phyloP scores from a whole-genome alignment of 129 eudicot species.

The Flaveria robusta region DNA sequence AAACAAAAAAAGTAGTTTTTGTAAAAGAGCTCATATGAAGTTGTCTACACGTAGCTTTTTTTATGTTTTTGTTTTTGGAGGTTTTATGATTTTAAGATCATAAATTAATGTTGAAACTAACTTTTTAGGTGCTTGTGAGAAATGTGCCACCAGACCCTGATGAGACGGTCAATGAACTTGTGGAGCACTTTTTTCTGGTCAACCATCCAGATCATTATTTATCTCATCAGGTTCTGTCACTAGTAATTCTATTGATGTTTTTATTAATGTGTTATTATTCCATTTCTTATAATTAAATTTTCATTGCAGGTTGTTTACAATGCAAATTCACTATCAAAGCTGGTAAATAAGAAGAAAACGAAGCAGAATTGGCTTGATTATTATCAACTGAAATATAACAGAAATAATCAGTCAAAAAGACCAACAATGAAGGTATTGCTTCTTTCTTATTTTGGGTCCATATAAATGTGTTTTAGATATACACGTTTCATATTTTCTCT shows the following conservation, averaged over 20 bases:
- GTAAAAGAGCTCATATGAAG: not conserved
- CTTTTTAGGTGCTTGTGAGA: conserved; percentile 74
- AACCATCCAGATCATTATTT: conserved; percentile 90
- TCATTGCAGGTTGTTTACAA: conserved; percentile 67
- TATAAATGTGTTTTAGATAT: not conserved
- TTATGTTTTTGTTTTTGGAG: not conserved
- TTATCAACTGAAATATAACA: conserved; percentile 63
- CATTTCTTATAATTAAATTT: conserved; percentile 20
- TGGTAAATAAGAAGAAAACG: conserved; percentile 70
- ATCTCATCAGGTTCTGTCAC: conserved; percentile 68
- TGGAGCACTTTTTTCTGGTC: conserved; percentile 91
- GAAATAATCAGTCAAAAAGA: conserved; percentile 54
- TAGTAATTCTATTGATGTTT: not conserved
- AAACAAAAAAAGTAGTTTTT: not conserved
- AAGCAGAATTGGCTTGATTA: conserved; percentile 84
- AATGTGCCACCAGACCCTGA: conserved; percentile 90
- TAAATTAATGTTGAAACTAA: conserved; percentile 12
- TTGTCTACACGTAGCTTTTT: not conserved
- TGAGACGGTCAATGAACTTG: conserved; percentile 76
- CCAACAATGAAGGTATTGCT: conserved; percentile 61
- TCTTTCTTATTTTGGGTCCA: not conserved
- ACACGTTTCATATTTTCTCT: conserved; percentile 24
- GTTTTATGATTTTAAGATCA: not conserved
- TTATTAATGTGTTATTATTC: not conserved
- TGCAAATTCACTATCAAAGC: conserved; percentile 57